A percentile compares a stretch with the other conserved stretches of the same genome.
These are phyloP conservation scores for Phytophthora rubi DNA, from an alignment of 352 stramenopile species.

Conservation along the genomic window DNA sequence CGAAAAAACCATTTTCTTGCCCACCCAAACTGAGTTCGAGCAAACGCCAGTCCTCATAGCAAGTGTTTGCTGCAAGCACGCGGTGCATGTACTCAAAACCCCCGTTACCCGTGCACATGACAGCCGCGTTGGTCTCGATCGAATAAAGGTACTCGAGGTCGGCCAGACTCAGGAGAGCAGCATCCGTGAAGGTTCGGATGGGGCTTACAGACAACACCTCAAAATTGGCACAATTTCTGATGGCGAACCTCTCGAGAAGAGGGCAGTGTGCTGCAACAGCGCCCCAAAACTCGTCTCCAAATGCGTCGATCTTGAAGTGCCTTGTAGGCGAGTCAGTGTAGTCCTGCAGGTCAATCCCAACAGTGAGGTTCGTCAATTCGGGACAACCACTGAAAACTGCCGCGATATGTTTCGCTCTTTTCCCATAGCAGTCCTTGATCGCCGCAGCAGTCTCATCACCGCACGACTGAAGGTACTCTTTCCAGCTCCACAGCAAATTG, in stretches of 20 bases:
- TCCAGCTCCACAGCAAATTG: conserved; percentile 48
- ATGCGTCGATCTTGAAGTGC: conserved; percentile 28
- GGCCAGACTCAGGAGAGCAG: conserved; percentile 23
- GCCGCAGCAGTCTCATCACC: conserved; percentile 1
- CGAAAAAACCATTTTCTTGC: conserved; percentile 6
- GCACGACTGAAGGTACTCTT: conserved; percentile 25
- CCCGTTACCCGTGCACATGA: conserved; percentile 42
- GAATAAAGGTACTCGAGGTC: conserved; percentile 31
- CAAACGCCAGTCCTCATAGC: conserved; percentile 17
- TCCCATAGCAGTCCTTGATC: conserved; percentile 17
- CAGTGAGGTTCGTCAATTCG: conserved; percentile 26
- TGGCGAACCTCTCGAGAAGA: conserved; percentile 26
- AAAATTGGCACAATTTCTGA: conserved; percentile 34
- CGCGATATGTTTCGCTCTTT: conserved; percentile 20
- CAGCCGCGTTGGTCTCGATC: conserved; percentile 27
- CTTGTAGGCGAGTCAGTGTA: conserved; percentile 11
- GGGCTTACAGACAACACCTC: conserved; percentile 26
- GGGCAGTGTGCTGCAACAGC: conserved; percentile 22
- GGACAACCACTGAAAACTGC: conserved; percentile 32
- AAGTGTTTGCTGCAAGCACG: conserved; percentile 7
- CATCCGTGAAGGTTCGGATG: conserved; percentile 40
- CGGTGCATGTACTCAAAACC: conserved; percentile 40
- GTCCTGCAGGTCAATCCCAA: conserved; percentile 43
- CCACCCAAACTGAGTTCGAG: conserved; percentile 37
- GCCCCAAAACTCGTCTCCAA: conserved; percentile 39